Base-by-base conservation (phyloP, 140 eudicot species). In the Oenanthe javanica region DNA sequence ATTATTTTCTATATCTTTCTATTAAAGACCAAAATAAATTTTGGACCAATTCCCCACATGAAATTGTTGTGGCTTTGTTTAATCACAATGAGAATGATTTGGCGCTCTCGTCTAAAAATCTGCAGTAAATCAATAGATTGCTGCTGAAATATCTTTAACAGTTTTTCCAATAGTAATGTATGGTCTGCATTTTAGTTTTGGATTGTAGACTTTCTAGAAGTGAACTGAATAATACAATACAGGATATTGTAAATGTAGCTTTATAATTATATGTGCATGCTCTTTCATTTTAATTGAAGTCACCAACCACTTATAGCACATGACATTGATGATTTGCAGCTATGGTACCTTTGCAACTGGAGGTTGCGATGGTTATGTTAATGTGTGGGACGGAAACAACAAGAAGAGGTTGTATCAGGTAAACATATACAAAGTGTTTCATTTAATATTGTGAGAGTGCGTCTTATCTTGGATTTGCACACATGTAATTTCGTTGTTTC, bases 261-360 rank as follows among this genome's bases (percentile, higher is more conserved):
- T 66, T 25, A 9, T n/a, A n/a, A 59, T 9, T 7, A 6, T 1
- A 38, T 42, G 76, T 16, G 2, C 9, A 16, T 43, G 38, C 50
- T 43, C 38, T 45, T 73, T 38, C 38, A 21, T 14, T 46, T 25
- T 73, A n/a, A 18, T 9, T 46, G 1, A 31, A 18, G 77, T 45
- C n/a, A 73, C 19, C 11, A 46, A 9, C 54, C 19, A n/a, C 21
- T 73, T 9, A 8, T 45, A 45, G 9, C 42, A 46, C 31, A 13
- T 10, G 25, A 73, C 15, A 47, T 47, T n/a, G 12, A 47, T 5
- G 31, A 23, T 75, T 46, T 84, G 90, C 92, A 95, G 97, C 83
- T 92, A 91, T 81, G 99, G 97, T 72, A 95, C 99, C 64, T 95
- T 95, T 82, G 97, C 99, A 47, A 95, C 99, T 50, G 99, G 99